A percentile compares a stretch with the other conserved stretches of the same genome.
These are phyloP conservation scores for Xeromyces bisporus DNA, from an alignment of 495 filamentous ascomycete genomes.

Conservation along the genomic window DNA sequence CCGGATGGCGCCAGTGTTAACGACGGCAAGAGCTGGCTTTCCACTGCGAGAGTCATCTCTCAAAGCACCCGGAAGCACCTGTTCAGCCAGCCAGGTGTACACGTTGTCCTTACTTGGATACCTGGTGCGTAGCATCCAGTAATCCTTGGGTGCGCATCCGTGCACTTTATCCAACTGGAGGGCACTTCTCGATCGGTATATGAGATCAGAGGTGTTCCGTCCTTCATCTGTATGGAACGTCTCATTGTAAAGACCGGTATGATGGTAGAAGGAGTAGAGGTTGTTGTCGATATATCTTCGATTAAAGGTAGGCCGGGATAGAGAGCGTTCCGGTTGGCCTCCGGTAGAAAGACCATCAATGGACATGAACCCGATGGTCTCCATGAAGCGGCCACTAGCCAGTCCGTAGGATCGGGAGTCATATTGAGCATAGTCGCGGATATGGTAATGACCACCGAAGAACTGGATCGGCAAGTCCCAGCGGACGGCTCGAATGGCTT, in stretches of 20 bases:
- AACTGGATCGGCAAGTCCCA: conserved; percentile 80
- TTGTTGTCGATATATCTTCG: conserved; percentile 94
- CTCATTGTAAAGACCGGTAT: conserved; percentile 48
- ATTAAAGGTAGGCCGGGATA: conserved; percentile 38
- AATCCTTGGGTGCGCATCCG: conserved; percentile 69
- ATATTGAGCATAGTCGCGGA: conserved; percentile 69
- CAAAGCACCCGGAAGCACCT: conserved; percentile 51
- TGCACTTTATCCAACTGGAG: conserved; percentile 56
- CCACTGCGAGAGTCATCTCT: conserved; percentile 29
- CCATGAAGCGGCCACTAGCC: conserved; percentile 89
- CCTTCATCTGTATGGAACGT: conserved; percentile 72
- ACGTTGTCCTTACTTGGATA: conserved; percentile 57
- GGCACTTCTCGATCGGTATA: conserved; percentile 47
- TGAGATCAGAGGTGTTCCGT: conserved; percentile 51
- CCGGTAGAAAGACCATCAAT: conserved; percentile 47
- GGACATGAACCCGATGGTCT: conserved; percentile 93
- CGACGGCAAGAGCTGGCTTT: conserved; percentile 48
- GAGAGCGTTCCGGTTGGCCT: conserved; percentile 15
- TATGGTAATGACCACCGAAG: conserved; percentile 83
- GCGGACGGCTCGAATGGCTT: conserved; percentile 57
- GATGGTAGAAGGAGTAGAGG: conserved; percentile 65
- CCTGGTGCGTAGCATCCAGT: conserved; percentile 60
- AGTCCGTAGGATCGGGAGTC: conserved; percentile 68
- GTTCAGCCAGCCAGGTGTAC: conserved; percentile 60
- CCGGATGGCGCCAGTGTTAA: conserved; percentile 80